Base-by-base conservation (phyloP, 1,284 basidiomycete genomes). In the Clitocybe nebularis region DNA sequence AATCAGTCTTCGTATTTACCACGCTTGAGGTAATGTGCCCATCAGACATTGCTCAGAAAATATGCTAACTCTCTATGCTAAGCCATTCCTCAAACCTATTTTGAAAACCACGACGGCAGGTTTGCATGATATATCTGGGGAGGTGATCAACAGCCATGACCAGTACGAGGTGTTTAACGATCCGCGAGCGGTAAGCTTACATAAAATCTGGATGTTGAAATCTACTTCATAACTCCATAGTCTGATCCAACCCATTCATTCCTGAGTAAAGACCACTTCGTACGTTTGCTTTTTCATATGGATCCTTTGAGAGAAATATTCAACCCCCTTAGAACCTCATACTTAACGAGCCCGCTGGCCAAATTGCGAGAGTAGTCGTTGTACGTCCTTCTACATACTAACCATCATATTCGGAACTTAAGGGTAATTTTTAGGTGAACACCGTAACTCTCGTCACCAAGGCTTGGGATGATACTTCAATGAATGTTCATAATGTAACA, bases 221-320 rank as follows among this genome's bases (percentile, higher is more conserved):
- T 16, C 26, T 8, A 33, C 39, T 13, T 36, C 43, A 16, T 41
- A 17, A n/a, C 20, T 20, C 17, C 39, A 5, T 51, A 85, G 81
- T 87, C 83, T 19, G 89, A 93, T 61, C 89, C 89, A 1, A 92
- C 89, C 1, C 89, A 92, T 62, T 88, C 85, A 3, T 86, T 87
- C 70, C 62, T 89, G 60, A 84, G 80, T 60, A 87, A 87, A 65
- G 88, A 89, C 57, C 84, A 88, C 52, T 87, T 88, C 49, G 84
- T 85, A 52, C 49, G 83, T 71, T 14, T n/a, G n/a, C n/a, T n/a
- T n/a, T n/a, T n/a, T n/a, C n/a, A n/a, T n/a, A n/a, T n/a, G n/a
- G 30, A 33, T 46, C 8, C 46, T 25, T 22, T 44, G 2, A 9
- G 23, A 20, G 36, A 20, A 24, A 36, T 36, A 16, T 6, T 36